These are phyloP conservation scores for Casuarina cunninghamiana DNA, from an alignment of 306 rosid species.

Conservation along the genomic window DNA sequence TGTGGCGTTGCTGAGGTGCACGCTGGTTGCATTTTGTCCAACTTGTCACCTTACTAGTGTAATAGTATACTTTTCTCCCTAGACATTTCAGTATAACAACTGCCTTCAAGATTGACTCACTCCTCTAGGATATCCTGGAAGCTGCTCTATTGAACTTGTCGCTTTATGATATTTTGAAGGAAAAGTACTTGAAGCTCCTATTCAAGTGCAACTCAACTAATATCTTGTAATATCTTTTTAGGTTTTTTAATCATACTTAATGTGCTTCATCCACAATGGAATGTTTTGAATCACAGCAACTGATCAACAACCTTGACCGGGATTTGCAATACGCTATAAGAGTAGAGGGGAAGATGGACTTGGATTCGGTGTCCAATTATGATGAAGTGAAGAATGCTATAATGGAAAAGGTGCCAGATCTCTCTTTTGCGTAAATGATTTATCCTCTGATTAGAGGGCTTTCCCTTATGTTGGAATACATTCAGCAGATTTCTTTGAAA, in stretches of 20 bases:
- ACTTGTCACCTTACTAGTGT: neutral
- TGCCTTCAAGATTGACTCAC: constrained; percentile 3
- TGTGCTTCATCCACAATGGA: constrained; percentile 33
- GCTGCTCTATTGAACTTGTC: neutral
- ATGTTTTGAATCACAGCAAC: constrained; percentile 56
- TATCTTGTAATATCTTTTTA: neutral
- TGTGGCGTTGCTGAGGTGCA: neutral
- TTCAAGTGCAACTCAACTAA: constrained; percentile 22
- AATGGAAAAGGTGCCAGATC: constrained; percentile 70
- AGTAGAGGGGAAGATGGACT: constrained; percentile 93
- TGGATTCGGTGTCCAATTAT: constrained; percentile 78
- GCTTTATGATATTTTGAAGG: neutral
- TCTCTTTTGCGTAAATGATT: constrained; percentile 24
- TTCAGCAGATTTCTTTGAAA: constrained; percentile 7
- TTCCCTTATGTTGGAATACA: constrained; percentile 16
- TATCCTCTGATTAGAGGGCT: constrained; percentile 8
- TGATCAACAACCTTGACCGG: constrained; percentile 84
- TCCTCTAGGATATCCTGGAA: constrained; percentile 9
- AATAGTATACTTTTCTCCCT: constrained; percentile 10
- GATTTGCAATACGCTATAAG: constrained; percentile 91
- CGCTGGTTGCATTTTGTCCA: neutral
- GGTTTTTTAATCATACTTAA: constrained; percentile 7
- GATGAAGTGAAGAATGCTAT: constrained; percentile 84
- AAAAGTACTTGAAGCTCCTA: neutral
- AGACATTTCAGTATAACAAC: neutral